Evolutionary conservation across 331 rosid species (phyloP).

Genomic region (Spiraea crenata): DNA sequence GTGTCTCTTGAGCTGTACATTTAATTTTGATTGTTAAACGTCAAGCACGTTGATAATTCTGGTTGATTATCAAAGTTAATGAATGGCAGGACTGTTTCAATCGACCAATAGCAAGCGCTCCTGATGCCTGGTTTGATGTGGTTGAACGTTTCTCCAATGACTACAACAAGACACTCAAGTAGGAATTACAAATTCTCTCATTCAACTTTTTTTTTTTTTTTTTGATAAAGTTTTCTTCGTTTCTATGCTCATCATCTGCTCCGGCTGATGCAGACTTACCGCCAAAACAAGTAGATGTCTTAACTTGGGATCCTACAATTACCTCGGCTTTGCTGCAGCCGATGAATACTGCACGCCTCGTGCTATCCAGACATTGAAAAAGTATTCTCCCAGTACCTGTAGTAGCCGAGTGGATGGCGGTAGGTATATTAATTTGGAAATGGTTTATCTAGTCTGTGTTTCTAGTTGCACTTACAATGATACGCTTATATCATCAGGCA

Average conservation of each 20-base stretch:
- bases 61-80: background rate
- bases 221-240: background rate
- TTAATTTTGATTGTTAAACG: background rate
- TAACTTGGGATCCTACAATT: constrained; percentile 82
- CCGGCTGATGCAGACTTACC: constrained; percentile 55
- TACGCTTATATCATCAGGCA: constrained; percentile 38
- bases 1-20: background rate
- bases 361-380: constrained; percentile 55
- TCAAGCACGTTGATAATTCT: background rate
- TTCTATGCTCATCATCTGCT: background rate
- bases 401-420: constrained; percentile 79
- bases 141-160: constrained; percentile 91
- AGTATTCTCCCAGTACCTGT: constrained; percentile 73
- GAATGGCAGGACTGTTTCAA: constrained; percentile 82
- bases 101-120: constrained; percentile 92
- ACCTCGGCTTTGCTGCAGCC: constrained; percentile 81
- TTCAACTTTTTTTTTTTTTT: background rate
- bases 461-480: constrained; percentile 1
- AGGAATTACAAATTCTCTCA: background rate
- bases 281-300: constrained; percentile 54
- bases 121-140: constrained; percentile 97
- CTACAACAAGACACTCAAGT: constrained; percentile 82
- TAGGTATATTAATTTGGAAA: constrained; percentile 24
- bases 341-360: constrained; percentile 86
- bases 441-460: constrained; percentile 5